A percentile compares a stretch with the other conserved stretches of the same genome.
phyloP scores from a whole-genome alignment of 2,329 filamentous ascomycete species.

The Pseudocercospora cruenta region DNA sequence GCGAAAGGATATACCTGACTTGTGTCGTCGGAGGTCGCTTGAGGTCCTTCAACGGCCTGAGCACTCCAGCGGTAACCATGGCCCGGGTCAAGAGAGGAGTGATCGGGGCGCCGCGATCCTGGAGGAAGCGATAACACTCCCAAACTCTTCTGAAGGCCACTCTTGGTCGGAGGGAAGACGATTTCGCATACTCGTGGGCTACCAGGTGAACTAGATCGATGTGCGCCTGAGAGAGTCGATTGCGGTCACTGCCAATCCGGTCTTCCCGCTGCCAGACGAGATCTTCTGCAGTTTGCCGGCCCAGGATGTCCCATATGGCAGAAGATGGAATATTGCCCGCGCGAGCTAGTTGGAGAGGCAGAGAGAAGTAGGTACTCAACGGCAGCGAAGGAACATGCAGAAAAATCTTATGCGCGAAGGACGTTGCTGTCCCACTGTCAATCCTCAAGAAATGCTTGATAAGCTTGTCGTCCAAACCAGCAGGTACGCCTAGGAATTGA shows the following conservation, averaged over 20 bases:
- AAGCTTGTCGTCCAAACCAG: neutral
- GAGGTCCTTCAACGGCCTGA: constrained; percentile 46
- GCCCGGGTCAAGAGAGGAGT: constrained; percentile 50
- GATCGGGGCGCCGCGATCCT: constrained; percentile 47
- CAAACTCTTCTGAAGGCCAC: constrained; percentile 51
- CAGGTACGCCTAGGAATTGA: constrained; percentile 8
- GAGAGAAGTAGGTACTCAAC: neutral
- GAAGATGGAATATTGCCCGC: neutral
- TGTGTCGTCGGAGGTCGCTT: constrained; percentile 38
- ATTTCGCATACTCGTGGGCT: constrained; percentile 49
- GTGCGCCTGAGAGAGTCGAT: constrained; percentile 37
- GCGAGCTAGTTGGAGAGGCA: constrained; percentile 8
- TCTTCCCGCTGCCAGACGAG: neutral
- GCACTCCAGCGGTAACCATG: constrained; percentile 55
- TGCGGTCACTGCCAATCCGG: neutral
- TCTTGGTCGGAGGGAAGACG: constrained; percentile 42
- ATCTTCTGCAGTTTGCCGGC: constrained; percentile 21
- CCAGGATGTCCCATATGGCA: constrained; percentile 31
- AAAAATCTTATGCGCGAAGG: constrained; percentile 11
- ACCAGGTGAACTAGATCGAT: constrained; percentile 51
- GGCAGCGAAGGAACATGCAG: neutral
- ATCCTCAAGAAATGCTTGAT: constrained; percentile 8
- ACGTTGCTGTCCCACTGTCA: neutral
- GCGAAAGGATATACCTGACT: constrained; percentile 49
- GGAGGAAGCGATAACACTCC: constrained; percentile 52